A percentile compares a stretch with the other conserved stretches of the same genome.
These are phyloP conservation scores for Alternaria burnsii DNA, from an alignment of 2,329 filamentous ascomycete species.

Conservation along the genomic window DNA sequence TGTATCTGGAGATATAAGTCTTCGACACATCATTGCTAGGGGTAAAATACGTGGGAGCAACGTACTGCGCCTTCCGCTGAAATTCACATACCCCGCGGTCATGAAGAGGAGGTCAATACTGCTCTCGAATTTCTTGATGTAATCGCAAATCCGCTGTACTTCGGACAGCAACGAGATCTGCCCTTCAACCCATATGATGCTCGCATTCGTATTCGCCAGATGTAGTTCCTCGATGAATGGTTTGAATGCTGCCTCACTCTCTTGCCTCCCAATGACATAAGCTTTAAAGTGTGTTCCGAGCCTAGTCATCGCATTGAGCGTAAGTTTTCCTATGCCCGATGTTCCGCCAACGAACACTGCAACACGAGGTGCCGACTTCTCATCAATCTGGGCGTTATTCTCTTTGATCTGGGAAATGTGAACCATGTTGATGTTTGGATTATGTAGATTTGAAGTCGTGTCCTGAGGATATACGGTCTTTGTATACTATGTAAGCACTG, in stretches of 20 bases:
- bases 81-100: background rate
- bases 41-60: background rate
- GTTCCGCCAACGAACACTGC: conserved; percentile 59
- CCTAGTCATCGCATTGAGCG: conserved; percentile 27
- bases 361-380: conserved; percentile 48
- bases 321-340: conserved; percentile 57
- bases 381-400: conserved; percentile 52
- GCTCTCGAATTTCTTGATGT: background rate
- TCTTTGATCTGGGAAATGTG: conserved; percentile 1
- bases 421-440: background rate
- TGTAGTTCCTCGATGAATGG: conserved; percentile 52
- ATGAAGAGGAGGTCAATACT: background rate
- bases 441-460: background rate
- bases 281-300: conserved; percentile 49
- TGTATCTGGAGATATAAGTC: conserved; percentile 13
- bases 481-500: background rate
- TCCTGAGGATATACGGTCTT: background rate
- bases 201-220: conserved; percentile 50
- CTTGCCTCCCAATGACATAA: conserved; percentile 57
- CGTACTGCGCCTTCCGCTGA: background rate
- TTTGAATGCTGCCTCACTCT: conserved; percentile 40
- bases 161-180: conserved; percentile 59
- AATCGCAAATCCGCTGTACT: conserved; percentile 50
- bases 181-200: conserved; percentile 55
- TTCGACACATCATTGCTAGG: background rate